These are phyloP conservation scores for Exophiala viscosa DNA, from an alignment of 2,329 filamentous ascomycete species.

Conservation along the genomic window DNA sequence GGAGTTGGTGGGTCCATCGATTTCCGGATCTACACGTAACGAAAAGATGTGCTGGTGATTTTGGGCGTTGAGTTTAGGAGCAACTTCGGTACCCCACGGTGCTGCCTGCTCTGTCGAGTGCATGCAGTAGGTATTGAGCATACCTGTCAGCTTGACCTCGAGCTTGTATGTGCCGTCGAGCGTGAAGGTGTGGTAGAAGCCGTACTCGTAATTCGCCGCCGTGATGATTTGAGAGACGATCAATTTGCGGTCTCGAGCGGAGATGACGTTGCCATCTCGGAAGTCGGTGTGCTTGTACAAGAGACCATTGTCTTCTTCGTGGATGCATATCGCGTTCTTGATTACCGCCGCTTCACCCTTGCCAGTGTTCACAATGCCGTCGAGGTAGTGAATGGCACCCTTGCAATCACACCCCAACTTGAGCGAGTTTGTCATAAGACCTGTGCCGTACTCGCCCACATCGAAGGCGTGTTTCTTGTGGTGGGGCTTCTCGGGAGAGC, in stretches of 20 bases:
- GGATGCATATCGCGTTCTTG: slow-evolving; percentile 93
- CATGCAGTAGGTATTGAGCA: slow-evolving; percentile 87
- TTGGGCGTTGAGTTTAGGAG: slow-evolving; percentile 86
- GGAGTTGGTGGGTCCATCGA: slow-evolving; percentile 81
- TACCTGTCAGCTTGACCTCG: slow-evolving; percentile 86
- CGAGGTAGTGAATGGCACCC: slow-evolving; percentile 85
- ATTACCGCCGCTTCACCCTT: slow-evolving; percentile 69
- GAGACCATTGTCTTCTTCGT: slow-evolving; percentile 88
- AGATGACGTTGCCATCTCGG: slow-evolving; percentile 79
- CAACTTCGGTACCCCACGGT: slow-evolving; percentile 89
- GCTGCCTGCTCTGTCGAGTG: slow-evolving; percentile 73
- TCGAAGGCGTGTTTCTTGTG: slow-evolving; percentile 49
- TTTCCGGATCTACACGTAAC: slow-evolving; percentile 77
- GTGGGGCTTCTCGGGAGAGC: slow-evolving; percentile 47
- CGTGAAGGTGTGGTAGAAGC: slow-evolving; percentile 82
- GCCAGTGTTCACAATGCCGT: slow-evolving; percentile 62
- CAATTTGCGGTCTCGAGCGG: slow-evolving; percentile 80
- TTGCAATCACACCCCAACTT: slow-evolving; percentile 62
- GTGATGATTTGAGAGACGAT: slow-evolving; percentile 91
- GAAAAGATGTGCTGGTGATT: slow-evolving; percentile 97
- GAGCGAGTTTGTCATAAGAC: slow-evolving; percentile 49
- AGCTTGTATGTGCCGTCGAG: slow-evolving; percentile 90
- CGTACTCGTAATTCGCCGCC: slow-evolving; percentile 94
- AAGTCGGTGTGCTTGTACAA: slow-evolving; percentile 95
- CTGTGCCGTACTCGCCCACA: slow-evolving; percentile 46